A percentile compares a stretch with the other conserved stretches of the same genome.
Evolutionary conservation across 805 yeast species (phyloP).

Genomic region (Starmerella vitae): DNA sequence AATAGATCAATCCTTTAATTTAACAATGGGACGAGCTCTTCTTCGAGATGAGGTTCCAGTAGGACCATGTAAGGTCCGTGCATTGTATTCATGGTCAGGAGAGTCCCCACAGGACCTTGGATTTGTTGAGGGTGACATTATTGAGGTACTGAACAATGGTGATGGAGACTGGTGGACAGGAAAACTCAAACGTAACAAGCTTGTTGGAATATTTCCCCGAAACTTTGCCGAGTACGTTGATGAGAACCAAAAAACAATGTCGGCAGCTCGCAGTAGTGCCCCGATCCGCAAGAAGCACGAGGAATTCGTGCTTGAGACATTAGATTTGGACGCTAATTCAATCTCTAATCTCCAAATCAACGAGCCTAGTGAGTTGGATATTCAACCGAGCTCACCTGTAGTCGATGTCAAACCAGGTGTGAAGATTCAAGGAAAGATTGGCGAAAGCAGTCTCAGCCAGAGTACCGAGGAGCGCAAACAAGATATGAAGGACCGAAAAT

Average conservation of each 20-base stretch:
- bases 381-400: neutral
- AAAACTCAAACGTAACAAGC: slow-evolving; percentile 57
- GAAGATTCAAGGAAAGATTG: too few species aligned
- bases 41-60: slow-evolving; percentile 20
- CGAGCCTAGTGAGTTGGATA: slow-evolving; percentile 8
- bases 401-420: too few species aligned
- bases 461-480: neutral
- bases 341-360: slow-evolving; percentile 13
- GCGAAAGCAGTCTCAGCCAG: neutral
- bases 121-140: slow-evolving; percentile 82
- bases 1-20: too few species aligned
- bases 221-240: slow-evolving; percentile 58
- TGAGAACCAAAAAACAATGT: slow-evolving; percentile 16
- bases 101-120: slow-evolving; percentile 82
- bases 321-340: slow-evolving; percentile 1
- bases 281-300: neutral
- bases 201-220: slow-evolving; percentile 75
- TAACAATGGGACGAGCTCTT: slow-evolving; percentile 14
- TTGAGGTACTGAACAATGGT: slow-evolving; percentile 65
- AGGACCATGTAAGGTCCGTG: slow-evolving; percentile 59
- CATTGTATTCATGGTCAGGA: slow-evolving; percentile 90
- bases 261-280: slow-evolving; percentile 14
- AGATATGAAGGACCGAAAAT: neutral
- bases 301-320: slow-evolving; percentile 1
- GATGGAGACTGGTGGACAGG: slow-evolving; percentile 95